Evolutionary conservation across 106 monocot species (phyloP), one percentile per base, ranked within the genome.

Genomic region (Acorus calamus): DNA sequence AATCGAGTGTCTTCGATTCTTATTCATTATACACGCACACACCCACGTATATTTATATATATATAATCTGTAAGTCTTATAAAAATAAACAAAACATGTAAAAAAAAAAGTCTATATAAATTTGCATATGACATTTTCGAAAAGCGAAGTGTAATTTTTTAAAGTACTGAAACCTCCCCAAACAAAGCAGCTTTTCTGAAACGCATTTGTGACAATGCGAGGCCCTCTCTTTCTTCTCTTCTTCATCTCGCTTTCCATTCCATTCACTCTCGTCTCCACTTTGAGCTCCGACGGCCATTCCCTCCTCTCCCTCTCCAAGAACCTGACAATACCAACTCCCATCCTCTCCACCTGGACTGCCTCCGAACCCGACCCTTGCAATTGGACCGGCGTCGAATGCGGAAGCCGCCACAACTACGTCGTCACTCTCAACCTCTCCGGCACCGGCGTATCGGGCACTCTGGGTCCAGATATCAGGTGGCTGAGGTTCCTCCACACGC

Each of bases 261-360:
- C 70, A 69, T 51, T 71, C n/a, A 55, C 78, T 28, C 28, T 28
- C 28, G 28, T 28, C 41, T 55, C 11, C 43, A 55, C 66, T 54
- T 67, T 84, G 69, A 80, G 57, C 66, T 67, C 66, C 50, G 88
- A 88, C 49, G 88, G 88, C 8, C 42, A 69, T 12, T 51, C 72
- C 13, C 69, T 84, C 28, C 69, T 88, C 52, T 61, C 80, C 50
- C 74, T 88, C 12, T 65, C 84, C 47, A 73, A 66, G 50, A 75
- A 45, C 44, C 57, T 88, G 28, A 55, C 55, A 7, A 11, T 84
- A 49, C 78, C 88, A 51, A 6, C 63, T 50, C 59, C 73, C 45
- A 73, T 84, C 61, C 70, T 54, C 46, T 75, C 81, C 9, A 72
- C 69, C 6, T 88, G 88, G 88, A 88, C 66, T n/a, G 68, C 80